Evolutionary conservation across 1,284 basidiomycete genomes (phyloP), one percentile per base, ranked within the genome.

Genomic region (Ganoderma multipileum): DNA sequence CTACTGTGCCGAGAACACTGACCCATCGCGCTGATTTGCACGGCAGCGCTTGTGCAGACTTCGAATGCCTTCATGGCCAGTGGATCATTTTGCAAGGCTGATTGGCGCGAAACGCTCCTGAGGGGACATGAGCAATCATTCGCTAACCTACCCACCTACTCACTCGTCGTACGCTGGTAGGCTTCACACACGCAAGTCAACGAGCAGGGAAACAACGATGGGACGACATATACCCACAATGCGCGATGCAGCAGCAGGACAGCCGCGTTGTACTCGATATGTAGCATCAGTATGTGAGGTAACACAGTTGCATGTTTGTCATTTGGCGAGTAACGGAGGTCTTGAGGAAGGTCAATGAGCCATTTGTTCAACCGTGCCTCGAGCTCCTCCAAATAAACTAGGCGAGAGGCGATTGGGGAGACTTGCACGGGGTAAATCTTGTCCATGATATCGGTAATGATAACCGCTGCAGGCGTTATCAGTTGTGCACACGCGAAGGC

Each of bases 241-340:
- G 92, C 93, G 50, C 95, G 87, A 79, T 95, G 89, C 39, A 95
- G 83, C 39, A 95, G 82, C 23, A 95, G 83, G 7, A 95, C 88
- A 16, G 91, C 86, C 12, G 87, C 88, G 86, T 92, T 94, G 78
- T 95, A 95, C 74, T 92, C 86, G 64, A 94, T 85, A 74, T 96
- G 92, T 39, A 95, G 81, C 61, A 89, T 85, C 28, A 95, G 77
- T 36, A 95, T 83, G 68, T 91, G 89, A 4, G 91, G 89, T 6
- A 89, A 84, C 14, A 90, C 89, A 11, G 83, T 77, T 12, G 79
- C 79, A 62, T 86, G 82, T 72, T 85, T 85, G 71, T 83, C 87
- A 18, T 84, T 80, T 42, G 85, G 78, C 71, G 91, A 88, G 73
- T 86, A 91, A 59, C 84, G 85, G 41, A 96, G 82, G 64, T 85